Conservation (phyloP, 345 rosid genomes). For the Eucalyptus regnans region DNA sequence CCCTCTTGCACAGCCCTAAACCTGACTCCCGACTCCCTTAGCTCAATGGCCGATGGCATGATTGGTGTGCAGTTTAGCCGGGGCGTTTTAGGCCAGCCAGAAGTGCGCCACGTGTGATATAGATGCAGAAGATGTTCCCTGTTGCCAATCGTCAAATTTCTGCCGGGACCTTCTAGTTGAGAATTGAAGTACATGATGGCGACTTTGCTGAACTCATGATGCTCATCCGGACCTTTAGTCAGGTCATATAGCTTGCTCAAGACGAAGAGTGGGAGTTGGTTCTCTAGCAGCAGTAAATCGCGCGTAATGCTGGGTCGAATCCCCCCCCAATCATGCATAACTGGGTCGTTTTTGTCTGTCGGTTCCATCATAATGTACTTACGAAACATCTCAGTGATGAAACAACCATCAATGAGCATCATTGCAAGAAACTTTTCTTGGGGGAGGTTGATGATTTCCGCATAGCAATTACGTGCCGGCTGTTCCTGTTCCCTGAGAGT, state of each 20-base stretch:
- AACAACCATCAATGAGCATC: not conserved
- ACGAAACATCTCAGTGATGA: not conserved
- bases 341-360: not conserved
- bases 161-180: no score
- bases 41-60: no score
- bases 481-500: not conserved
- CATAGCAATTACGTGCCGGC: not conserved
- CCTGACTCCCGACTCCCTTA: no score
- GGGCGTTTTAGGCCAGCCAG: no score
- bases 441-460: not conserved
- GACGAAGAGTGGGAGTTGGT: not conserved
- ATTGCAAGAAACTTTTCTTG: not conserved
- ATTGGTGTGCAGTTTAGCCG: rapidly evolving
- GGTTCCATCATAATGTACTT: no score
- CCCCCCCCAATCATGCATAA: not conserved
- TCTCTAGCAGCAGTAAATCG: not conserved
- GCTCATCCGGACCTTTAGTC: not conserved
- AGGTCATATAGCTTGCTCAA: not conserved
- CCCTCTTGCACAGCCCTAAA: no score
- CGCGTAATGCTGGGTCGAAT: not conserved
- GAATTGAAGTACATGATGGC: no score
- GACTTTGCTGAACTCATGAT: no score
- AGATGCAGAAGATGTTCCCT: no score
- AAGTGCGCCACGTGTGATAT: no score
- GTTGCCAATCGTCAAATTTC: rapidly evolving